Conservation (phyloP, 2,329 filamentous ascomycete species). For the Stachybotrys echinatus region DNA sequence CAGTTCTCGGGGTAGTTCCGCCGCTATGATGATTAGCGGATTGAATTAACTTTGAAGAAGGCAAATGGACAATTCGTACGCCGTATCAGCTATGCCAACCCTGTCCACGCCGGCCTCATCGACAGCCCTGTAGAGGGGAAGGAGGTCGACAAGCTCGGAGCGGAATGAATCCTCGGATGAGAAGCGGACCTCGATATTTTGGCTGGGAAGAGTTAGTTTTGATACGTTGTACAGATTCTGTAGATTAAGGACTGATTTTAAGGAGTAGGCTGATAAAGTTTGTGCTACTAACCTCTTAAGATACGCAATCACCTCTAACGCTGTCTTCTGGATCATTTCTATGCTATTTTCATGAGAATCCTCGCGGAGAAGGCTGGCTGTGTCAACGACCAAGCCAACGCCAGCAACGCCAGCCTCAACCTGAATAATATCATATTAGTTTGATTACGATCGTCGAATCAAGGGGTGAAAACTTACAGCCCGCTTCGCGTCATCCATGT, state of each 20-base stretch:
- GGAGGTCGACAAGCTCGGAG: constrained; percentile 73
- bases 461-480: too few species aligned
- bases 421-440: too few species aligned
- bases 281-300: constrained; percentile 67
- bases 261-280: too few species aligned
- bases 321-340: constrained; percentile 68
- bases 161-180: constrained; percentile 78
- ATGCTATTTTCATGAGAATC: constrained; percentile 85
- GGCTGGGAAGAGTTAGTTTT: neutral
- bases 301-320: constrained; percentile 78
- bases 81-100: constrained; percentile 36
- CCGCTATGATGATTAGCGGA: too few species aligned
- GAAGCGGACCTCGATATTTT: constrained; percentile 30
- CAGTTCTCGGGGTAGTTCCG: constrained; percentile 76
- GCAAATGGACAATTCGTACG: too few species aligned
- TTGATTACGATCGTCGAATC: too few species aligned
- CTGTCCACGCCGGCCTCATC: constrained; percentile 77
- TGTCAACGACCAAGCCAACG: constrained; percentile 78
- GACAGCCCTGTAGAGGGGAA: constrained; percentile 75
- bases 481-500: constrained; percentile 46
- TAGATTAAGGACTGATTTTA: too few species aligned
- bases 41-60: too few species aligned
- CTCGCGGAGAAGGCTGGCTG: constrained; percentile 72
- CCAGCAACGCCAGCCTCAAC: constrained; percentile 71
- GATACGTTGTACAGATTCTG: too few species aligned